Evolutionary conservation across 2,329 filamentous ascomycete species (phyloP).

Genomic region (Ceratocystis ficicola): DNA sequence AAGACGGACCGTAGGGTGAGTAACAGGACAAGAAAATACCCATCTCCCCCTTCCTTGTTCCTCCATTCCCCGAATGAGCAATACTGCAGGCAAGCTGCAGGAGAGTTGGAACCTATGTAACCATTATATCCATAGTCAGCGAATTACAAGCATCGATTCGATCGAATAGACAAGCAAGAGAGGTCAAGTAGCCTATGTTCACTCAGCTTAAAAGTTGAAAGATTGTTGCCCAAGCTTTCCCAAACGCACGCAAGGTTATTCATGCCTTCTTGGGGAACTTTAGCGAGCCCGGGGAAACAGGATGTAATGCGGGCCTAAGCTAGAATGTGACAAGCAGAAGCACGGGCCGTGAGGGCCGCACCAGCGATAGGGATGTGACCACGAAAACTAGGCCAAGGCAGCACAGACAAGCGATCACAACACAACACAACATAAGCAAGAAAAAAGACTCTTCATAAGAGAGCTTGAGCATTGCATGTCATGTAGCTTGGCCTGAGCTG

Average conservation of each 20-base stretch:
- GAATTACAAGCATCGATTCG: not conserved
- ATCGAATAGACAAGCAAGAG: not conserved
- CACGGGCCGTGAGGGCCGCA: not conserved
- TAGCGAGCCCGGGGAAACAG: conserved; percentile 6
- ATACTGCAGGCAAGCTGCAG: not conserved
- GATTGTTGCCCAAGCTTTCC: not conserved
- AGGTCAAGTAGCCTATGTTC: not conserved
- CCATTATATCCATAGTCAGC: not conserved
- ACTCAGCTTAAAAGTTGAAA: not conserved
- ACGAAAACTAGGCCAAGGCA: not conserved
- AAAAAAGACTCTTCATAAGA: no score
- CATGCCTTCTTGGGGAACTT: conserved; percentile 1
- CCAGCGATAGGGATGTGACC: not conserved
- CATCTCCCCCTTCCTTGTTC: no score
- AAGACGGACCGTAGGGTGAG: not conserved
- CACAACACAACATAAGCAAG: no score
- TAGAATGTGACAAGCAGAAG: conserved; percentile 1
- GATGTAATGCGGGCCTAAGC: not conserved
- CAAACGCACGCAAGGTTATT: not conserved
- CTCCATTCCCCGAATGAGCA: not conserved
- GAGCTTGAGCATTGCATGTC: not conserved
- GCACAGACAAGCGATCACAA: no score
- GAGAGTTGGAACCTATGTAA: not conserved
- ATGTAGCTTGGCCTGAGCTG: not conserved
- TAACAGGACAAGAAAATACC: not conserved